Evolutionary conservation across 2,329 filamentous ascomycete species (phyloP), one percentile per base, ranked within the genome.

Genomic region (Coniochaeta ligniaria): DNA sequence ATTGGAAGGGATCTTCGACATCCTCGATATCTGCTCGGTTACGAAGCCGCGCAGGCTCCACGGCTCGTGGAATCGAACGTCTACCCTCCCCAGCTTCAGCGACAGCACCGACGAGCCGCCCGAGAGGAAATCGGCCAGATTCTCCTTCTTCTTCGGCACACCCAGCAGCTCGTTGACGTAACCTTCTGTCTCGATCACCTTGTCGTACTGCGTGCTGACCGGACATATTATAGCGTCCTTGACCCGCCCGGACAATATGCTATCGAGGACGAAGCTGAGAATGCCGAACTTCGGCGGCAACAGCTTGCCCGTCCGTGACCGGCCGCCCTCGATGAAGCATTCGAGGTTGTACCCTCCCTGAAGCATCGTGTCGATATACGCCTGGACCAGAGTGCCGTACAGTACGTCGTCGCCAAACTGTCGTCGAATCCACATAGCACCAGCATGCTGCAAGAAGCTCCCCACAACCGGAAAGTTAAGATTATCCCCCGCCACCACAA

Each of bases 131-230:
- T 96, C 91, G 36, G 87, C 84, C 41, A 99, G 77, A 63, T 96
- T 97, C 71, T 99, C 95, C 71, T 96, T 96, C 69, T 91, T 91
- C 75, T 99, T 99, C 0, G 95, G 95, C 63, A 96, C 88, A 3
- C 95, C 95, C 0, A 99, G 82, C 2, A 99, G 83, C 73, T 99
- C 95, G 36, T 88, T 95, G 52, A 98, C 94, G 70, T 99, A 99
- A 6, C 92, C 95, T 74, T 96, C 92, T 0, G 96, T 96, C 74
- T 99, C 95, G 62, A 99, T 96, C 60, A 99, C 95, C 71, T 98
- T 99, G 79, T 99, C 95, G 71, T 99, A 99, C 72, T 99, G 95
- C 0, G 93, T 97, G 73, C 91, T 96, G 54, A 99, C 95, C 0
- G 95, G 95, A 67, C 94, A 96, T 59, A 99, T 92, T 47, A 97